A percentile compares a stretch with the other conserved stretches of the same genome.
Evolutionary conservation across 495 filamentous ascomycete genomes (phyloP).

Genomic region (Penicillium mononematosum): DNA sequence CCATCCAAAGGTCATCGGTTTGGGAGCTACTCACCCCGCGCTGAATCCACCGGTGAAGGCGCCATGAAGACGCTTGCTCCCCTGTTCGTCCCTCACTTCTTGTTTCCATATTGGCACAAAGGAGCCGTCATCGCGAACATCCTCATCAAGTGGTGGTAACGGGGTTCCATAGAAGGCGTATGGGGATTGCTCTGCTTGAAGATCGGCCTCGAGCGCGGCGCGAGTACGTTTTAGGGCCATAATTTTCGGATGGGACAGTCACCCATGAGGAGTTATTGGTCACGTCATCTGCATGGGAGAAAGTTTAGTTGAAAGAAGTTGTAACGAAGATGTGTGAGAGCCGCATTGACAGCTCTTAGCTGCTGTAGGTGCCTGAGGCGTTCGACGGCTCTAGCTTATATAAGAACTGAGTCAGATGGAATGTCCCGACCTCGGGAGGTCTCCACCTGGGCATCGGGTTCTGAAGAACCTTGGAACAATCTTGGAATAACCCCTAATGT

Average conservation of each 20-base stretch:
- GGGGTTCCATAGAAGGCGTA: constrained; percentile 85
- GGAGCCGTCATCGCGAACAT: constrained; percentile 85
- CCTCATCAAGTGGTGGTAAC: constrained; percentile 74
- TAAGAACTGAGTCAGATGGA: neutral
- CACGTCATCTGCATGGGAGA: constrained; percentile 11
- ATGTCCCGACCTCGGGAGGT: neutral
- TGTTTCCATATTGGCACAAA: constrained; percentile 97
- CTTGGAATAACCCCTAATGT: neutral
- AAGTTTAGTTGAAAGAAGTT: neutral
- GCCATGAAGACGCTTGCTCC: constrained; percentile 87
- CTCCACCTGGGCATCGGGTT: neutral
- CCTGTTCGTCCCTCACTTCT: constrained; percentile 90
- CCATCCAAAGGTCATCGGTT: neutral
- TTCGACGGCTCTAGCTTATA: neutral
- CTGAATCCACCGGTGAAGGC: constrained; percentile 97
- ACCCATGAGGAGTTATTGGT: neutral
- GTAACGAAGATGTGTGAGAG: neutral
- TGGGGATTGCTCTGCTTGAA: constrained; percentile 69
- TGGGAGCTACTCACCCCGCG: constrained; percentile 67
- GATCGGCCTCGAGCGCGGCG: constrained; percentile 73
- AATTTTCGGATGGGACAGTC: constrained; percentile 17
- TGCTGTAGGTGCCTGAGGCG: neutral
- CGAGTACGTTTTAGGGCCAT: constrained; percentile 84
- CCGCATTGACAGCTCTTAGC: neutral
- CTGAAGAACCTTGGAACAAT: neutral